Evolutionary conservation across 352 stramenopile species (phyloP), one percentile per base, ranked within the genome.

Genomic region (Pythium grandisporangium): DNA sequence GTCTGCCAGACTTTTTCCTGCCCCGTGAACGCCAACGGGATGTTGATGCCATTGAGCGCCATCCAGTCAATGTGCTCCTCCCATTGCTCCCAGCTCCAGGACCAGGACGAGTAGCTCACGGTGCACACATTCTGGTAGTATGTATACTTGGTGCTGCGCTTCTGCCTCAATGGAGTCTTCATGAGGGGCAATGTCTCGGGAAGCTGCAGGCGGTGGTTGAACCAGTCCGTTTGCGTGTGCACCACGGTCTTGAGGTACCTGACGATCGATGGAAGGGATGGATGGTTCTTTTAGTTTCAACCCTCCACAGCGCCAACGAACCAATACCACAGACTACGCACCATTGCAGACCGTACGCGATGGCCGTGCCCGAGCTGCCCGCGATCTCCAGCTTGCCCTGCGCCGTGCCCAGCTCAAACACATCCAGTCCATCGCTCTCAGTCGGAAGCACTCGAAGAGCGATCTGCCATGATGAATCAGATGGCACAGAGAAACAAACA

Each of bases 71-170:
- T 85, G 58, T 96, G 84, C 3, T 63, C 58, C 56, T 95, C 77
- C 88, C 88, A 97, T 47, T 88, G 61, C n/a, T 53, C 22, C 77
- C 81, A 95, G 16, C 78, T 70, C 79, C 89, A 96, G 35, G 70
- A 72, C 62, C 84, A 93, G 37, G 81, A 84, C 30, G 77, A 93
- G 58, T 97, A 97, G 56, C 81, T 92, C 44, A 88, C 81, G 0
- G 84, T 96, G 58, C 85, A 95, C 23, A 96, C 84, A 54, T 97
- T 97, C 51, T 93, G 81, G 50, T 94, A 91, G 66, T 97, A 96
- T 24, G 76, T 78, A 55, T 88, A 94, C 48, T 82, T 79, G 48
- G 75, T 32, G 30, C 45, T 69, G 30, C 79, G 72, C 57, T 84
- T 66, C 33, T 84, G 58, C 14, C 56, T 66, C 16, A 70, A 54